Percentiles rank a stretch among this genome's conserved stretches.
Conservation (phyloP, 2,329 filamentous ascomycete species). For the Pseudocercospora pini-densiflorae region DNA sequence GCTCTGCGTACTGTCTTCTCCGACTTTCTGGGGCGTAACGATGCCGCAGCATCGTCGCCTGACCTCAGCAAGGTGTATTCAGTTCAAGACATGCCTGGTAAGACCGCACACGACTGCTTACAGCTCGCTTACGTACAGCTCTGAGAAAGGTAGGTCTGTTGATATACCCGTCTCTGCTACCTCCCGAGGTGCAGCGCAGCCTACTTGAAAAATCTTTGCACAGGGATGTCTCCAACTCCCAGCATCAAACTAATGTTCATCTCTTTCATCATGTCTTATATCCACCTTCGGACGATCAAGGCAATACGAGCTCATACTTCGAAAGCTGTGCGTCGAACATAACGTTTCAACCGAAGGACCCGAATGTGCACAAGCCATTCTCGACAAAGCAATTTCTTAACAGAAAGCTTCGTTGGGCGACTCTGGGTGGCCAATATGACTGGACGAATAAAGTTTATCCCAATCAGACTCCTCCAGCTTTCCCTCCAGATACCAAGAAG, state of each 20-base stretch:
- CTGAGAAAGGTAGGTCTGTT: conserved; percentile 64
- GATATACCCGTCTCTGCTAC: conserved; percentile 75
- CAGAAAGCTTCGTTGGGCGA: conserved; percentile 89
- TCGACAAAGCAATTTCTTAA: conserved; percentile 71
- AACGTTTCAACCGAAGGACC: conserved; percentile 65
- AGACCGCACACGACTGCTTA: conserved; percentile 26
- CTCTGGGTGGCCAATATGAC: conserved; percentile 93
- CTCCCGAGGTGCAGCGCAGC: conserved; percentile 67
- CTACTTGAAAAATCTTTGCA: conserved; percentile 78
- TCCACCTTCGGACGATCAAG: conserved; percentile 40
- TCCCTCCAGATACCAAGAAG: conserved; percentile 72
- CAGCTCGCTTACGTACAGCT: conserved; percentile 14
- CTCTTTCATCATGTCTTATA: conserved; percentile 77
- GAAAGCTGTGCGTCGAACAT: conserved; percentile 47
- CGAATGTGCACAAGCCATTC: conserved; percentile 74
- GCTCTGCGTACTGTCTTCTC: conserved; percentile 24
- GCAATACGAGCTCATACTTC: conserved; percentile 57
- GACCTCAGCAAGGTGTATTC: conserved; percentile 52
- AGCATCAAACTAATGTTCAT: conserved; percentile 89
- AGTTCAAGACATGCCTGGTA: conserved; percentile 72
- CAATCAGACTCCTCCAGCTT: conserved; percentile 65
- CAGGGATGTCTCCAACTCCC: conserved; percentile 71
- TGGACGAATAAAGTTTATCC: conserved; percentile 91
- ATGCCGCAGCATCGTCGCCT: neutral
- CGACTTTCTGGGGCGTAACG: conserved; percentile 21